A percentile compares a stretch with the other conserved stretches of the same genome.
Evolutionary conservation across 345 rosid species (phyloP).

Genomic region (Heritiera fomes): DNA sequence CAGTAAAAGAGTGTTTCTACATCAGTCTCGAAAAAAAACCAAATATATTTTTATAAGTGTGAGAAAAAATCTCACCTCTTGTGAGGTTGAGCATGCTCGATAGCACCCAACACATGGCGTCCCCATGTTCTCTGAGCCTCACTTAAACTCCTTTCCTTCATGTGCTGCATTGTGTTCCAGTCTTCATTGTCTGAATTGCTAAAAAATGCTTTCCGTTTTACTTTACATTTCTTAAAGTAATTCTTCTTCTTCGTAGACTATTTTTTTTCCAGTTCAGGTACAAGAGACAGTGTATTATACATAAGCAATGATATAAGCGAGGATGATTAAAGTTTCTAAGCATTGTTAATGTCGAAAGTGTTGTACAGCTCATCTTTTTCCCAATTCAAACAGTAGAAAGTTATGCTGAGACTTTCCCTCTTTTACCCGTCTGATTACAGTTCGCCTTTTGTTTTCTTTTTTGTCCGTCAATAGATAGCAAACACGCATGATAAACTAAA

Average conservation of each 20-base stretch:
- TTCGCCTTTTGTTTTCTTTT: neutral
- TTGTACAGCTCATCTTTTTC: constrained; percentile 29
- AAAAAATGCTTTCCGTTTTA: neutral
- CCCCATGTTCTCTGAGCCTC: constrained; percentile 5
- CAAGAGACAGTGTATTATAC: neutral
- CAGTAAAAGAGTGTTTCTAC: too few relatives aligned
- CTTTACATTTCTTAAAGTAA: neutral
- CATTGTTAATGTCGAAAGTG: constrained; percentile 6
- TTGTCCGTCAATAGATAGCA: constrained; percentile 8
- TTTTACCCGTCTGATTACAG: neutral
- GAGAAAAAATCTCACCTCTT: too few relatives aligned
- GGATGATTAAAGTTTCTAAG: neutral
- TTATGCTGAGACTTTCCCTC: neutral
- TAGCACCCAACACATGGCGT: neutral
- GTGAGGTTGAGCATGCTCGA: too few relatives aligned
- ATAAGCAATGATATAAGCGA: neutral
- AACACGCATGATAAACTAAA: neutral
- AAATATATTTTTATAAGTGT: too few relatives aligned
- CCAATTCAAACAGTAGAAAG: constrained; percentile 10
- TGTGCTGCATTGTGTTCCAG: neutral
- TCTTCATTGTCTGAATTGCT: neutral
- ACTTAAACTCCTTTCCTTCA: constrained; percentile 6
- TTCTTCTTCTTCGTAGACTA: neutral
- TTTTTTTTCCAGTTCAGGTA: neutral
- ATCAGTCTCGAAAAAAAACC: too few relatives aligned